A percentile compares a stretch with the other conserved stretches of the same genome.
Evolutionary conservation across 805 yeast species (phyloP).

Genomic region (Limtongozyma cylindracea): DNA sequence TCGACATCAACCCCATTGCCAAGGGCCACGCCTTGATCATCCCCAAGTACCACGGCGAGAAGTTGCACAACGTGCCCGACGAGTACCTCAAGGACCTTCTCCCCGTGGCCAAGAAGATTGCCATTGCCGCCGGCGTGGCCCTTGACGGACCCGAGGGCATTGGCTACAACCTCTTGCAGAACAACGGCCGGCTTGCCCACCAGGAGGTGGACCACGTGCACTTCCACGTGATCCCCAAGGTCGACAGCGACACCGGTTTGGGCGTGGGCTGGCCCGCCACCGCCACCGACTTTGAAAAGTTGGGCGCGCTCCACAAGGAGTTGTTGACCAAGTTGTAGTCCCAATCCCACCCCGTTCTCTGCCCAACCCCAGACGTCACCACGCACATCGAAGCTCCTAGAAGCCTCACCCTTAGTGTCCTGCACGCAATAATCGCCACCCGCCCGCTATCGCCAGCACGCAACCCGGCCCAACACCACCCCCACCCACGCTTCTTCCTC

Average conservation of each 20-base stretch:
- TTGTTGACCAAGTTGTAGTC: conserved; percentile 10
- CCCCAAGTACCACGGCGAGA: conserved; percentile 87
- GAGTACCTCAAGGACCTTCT: conserved; percentile 68
- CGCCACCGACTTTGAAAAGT: conserved; percentile 46
- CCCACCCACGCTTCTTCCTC: no score
- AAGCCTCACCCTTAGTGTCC: no score
- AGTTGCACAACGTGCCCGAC: conserved; percentile 80
- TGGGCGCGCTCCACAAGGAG: conserved; percentile 41
- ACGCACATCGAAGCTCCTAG: no score
- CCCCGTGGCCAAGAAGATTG: conserved; percentile 74
- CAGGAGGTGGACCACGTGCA: conserved; percentile 93
- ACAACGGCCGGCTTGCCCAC: conserved; percentile 88
- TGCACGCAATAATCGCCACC: no score
- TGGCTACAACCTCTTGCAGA: conserved; percentile 78
- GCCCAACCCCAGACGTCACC: no score
- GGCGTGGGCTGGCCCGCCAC: conserved; percentile 90
- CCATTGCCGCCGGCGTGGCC: conserved; percentile 42
- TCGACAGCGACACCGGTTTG: conserved; percentile 45
- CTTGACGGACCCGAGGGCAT: conserved; percentile 36
- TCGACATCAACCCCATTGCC: conserved; percentile 85
- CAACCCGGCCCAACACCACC: no score
- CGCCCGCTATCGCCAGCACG: no score
- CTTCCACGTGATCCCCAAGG: conserved; percentile 88
- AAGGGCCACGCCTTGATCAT: conserved; percentile 75
- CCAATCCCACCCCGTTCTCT: no score